Evolutionary conservation across 805 yeast genomes (phyloP).

Genomic region (Nakazawaea pomicola): DNA sequence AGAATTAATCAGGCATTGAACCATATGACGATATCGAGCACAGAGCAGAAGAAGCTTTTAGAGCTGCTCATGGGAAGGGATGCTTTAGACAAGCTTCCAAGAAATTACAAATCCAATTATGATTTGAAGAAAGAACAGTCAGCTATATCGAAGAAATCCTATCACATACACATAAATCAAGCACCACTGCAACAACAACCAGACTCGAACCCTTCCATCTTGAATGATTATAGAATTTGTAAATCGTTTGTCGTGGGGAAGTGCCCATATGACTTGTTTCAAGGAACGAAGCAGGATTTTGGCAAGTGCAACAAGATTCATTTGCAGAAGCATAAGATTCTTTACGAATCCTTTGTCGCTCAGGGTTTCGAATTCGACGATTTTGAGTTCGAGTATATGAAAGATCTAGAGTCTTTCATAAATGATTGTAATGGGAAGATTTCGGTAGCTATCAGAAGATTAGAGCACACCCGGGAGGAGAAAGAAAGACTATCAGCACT

Average conservation of each 20-base stretch:
- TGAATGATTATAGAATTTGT: conserved; percentile 62
- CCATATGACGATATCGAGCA: conserved; percentile 26
- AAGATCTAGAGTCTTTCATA: conserved; percentile 46
- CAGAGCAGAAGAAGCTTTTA: conserved; percentile 69
- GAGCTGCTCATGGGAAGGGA: conserved; percentile 81
- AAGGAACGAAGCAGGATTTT: conserved; percentile 75
- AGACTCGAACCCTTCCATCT: conserved; percentile 23
- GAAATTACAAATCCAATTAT: conserved; percentile 19
- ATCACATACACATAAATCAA: conserved; percentile 6
- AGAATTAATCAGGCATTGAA: neutral
- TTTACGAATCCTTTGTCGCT: conserved; percentile 51
- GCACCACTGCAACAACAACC: neutral
- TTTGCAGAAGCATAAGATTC: conserved; percentile 64
- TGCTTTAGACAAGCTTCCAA: conserved; percentile 28
- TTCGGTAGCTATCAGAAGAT: conserved; percentile 52
- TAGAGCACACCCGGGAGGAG: conserved; percentile 73
- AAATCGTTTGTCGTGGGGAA: conserved; percentile 77
- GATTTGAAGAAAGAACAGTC: conserved; percentile 12
- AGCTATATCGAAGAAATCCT: conserved; percentile 3
- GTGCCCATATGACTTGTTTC: conserved; percentile 81
- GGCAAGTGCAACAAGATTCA: conserved; percentile 80
- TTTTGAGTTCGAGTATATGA: conserved; percentile 44
- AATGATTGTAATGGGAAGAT: conserved; percentile 65
- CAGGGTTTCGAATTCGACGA: conserved; percentile 33
- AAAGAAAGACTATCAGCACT: conserved; percentile 21